phyloP scores from a whole-genome alignment of 2,329 filamentous ascomycete species.

The Camptophora hylomeconis region DNA sequence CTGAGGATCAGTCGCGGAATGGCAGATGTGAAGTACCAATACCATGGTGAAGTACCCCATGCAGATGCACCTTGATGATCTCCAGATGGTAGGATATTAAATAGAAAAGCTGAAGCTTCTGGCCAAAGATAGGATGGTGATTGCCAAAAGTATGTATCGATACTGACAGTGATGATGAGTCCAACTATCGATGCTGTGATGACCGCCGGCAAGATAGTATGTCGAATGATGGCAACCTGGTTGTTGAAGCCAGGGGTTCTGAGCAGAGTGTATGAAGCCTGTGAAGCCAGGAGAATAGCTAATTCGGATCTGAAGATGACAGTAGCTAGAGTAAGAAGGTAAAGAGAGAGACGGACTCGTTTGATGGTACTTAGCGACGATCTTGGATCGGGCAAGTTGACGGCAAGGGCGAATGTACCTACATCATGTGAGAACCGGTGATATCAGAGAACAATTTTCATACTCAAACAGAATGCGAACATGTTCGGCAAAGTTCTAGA shows the following conservation, averaged over 20 bases:
- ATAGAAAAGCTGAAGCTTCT: slow-evolving; percentile 78
- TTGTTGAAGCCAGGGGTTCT: slow-evolving; percentile 22
- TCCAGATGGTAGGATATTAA: slow-evolving; percentile 74
- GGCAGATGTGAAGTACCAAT: slow-evolving; percentile 74
- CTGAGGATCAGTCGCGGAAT: slow-evolving; percentile 53
- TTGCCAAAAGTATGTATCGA: slow-evolving; percentile 95
- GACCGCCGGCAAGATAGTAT: slow-evolving; percentile 50
- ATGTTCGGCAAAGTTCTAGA: slow-evolving; percentile 88
- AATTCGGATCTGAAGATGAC: slow-evolving; percentile 84
- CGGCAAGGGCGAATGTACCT: slow-evolving; percentile 31
- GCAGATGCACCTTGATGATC: slow-evolving; percentile 43
- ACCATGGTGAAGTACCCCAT: slow-evolving; percentile 78
- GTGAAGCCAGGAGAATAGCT: slow-evolving; percentile 61
- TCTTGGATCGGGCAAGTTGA: slow-evolving; percentile 33
- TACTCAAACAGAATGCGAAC: slow-evolving; percentile 82
- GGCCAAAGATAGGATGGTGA: slow-evolving; percentile 61
- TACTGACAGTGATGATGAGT: slow-evolving; percentile 53
- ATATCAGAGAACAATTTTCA: slow-evolving; percentile 24
- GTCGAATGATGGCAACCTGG: slow-evolving; percentile 8
- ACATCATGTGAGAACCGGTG: slow-evolving; percentile 3
- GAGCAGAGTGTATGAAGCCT: slow-evolving; percentile 49
- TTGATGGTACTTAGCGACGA: slow-evolving; percentile 21
- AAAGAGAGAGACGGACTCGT: slow-evolving; percentile 52
- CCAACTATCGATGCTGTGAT: slow-evolving; percentile 52
- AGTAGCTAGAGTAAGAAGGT: slow-evolving; percentile 64